Evolutionary conservation across 768 basidiomycete genomes (phyloP), one percentile per base, ranked within the genome.

Genomic region (Russula vinacea): DNA sequence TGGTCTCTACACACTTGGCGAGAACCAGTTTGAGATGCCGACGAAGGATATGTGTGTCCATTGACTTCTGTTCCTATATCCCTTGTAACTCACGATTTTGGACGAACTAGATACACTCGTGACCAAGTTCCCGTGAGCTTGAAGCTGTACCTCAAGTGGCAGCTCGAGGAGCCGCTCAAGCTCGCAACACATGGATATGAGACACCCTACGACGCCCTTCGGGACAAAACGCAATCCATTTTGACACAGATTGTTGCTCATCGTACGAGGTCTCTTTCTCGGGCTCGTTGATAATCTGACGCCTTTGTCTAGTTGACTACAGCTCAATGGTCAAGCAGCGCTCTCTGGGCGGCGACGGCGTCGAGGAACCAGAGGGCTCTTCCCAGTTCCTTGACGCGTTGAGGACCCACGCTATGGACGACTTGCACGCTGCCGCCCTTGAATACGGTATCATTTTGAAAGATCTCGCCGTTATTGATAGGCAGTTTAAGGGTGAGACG

Each of bases 41-140:
- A 92, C 90, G 9, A 92, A 92, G 74, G 89, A 91, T 68, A 91
- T 91, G 88, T 88, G 69, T 69, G 87, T 76, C 14, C 29, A 35
- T 44, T 52, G 14, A 24, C 10, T 29, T 51, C 19, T 4, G 3
- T 33, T 22, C 8, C n/a, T 39, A 24, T 29, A 13, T 6, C 39
- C 42, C 50, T 22, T 2, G 29, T 3, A 11, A 22, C 37, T 50
- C 16, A 47, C 10, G 52, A 33, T 9, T 54, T 50, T 9, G 52
- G 16, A 13, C 54, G 8, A 8, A 5, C 6, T 65, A 89, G 89
- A 68, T 92, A 89, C 74, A 92, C 92, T 3, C 85, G 89, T 45
- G 91, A 92, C 69, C 90, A 93, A 76, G 91, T 92, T 10, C 91
- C 91, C 32, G 91, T 92, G 64, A 84, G 86, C 75, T 76, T 92